Base-by-base conservation (phyloP, 305 asterid genomes). In the Fraxinus floribunda region DNA sequence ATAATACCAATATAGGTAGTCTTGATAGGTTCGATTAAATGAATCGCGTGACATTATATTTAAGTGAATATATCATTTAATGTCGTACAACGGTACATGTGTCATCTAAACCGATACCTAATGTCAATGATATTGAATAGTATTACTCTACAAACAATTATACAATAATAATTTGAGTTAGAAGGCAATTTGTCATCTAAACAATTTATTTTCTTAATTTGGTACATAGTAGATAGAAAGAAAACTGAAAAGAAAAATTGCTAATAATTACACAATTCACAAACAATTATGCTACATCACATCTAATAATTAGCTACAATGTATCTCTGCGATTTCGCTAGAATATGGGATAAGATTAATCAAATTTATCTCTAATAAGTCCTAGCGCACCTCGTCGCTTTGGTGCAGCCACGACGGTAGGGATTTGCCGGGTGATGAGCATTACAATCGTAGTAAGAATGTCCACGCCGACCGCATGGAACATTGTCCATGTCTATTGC, bases 401-500 rank as follows among this genome's bases (percentile, higher is more conserved):
- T 20, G 55, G 46, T 30, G 77, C 85, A 84, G 0, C 87, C 87
- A 52, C 87, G 75, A 8, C 39, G 68, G 18, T 84, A 84, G 26
- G 87, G 87, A 81, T 84, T 77, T 18, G 26, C 82, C 4, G 11
- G 8, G 16, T 46, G 35, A 5, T 73, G 79, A 7, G 46, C 16
- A 22, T 11, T 70, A 72, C 87, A 84, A 72, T 84, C 82, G 39
- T 81, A 84, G 38, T 81, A 84, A 30, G 87, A 84, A 41, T 39
- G 24, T n/a, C 87, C 87, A 57, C 83, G 68, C 4, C 26, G 64
- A 2, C 55, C 39, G 71, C 87, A 84, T 18, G 85, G 85, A 60
- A 78, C 39, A 64, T 29, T 77, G 71, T 44, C 32, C 30, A 26
- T 30, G 13, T 16, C 44, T 76, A 84, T 11, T 81, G 85, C 87